phyloP scores from a whole-genome alignment of 2,329 filamentous ascomycete species.

The Venturia asperata region DNA sequence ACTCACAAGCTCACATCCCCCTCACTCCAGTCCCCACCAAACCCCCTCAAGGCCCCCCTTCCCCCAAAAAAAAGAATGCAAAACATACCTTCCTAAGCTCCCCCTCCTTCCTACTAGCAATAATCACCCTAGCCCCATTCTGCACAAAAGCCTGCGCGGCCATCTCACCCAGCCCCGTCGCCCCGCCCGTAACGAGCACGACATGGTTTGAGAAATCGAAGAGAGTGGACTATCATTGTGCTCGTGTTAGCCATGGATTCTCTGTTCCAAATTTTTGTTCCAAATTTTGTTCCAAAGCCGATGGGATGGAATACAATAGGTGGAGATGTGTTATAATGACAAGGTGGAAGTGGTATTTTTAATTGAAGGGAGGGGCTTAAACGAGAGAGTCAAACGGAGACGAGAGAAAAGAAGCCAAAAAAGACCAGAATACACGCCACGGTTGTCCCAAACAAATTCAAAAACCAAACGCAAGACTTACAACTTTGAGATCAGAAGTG shows the following conservation, averaged over 20 bases:
- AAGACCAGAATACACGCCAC: no score
- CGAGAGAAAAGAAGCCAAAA: no score
- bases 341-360: no score
- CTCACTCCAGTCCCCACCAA: neutral
- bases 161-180: constrained; percentile 48
- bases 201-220: constrained; percentile 34
- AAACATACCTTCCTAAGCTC: constrained; percentile 36
- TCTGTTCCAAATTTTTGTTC: no score
- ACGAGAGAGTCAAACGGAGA: no score
- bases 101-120: constrained; percentile 47
- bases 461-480: neutral
- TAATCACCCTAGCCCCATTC: constrained; percentile 48
- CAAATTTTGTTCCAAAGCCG: neutral
- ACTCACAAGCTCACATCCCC: no score
- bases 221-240: constrained; percentile 23
- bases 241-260: neutral
- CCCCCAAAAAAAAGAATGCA: neutral
- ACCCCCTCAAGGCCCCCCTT: neutral
- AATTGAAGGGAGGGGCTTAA: no score
- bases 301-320: neutral
- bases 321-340: no score
- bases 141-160: constrained; percentile 48
- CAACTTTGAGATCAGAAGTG: neutral
- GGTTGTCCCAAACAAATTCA: no score
- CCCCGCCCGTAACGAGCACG: constrained; percentile 46